Conservation (phyloP, 345 rosid species). For the Salix koriyanagi region DNA sequence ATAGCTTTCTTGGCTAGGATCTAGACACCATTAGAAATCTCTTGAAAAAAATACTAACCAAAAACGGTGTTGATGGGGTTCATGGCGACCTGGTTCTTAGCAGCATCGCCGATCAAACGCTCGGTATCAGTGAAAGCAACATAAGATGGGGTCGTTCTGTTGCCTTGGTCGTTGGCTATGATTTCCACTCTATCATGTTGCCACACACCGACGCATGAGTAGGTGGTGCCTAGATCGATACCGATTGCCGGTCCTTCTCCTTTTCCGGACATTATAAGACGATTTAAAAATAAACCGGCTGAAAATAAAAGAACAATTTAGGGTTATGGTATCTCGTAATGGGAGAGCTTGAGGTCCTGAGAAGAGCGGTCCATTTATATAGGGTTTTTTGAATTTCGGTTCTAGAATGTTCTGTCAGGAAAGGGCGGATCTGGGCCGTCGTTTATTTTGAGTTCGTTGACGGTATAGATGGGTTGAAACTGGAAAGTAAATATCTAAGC, state of each 20-base stretch:
- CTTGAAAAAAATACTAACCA: constrained; percentile 5
- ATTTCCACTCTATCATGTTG: constrained; percentile 32
- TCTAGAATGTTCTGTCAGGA: constrained; percentile 29
- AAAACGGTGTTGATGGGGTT: constrained; percentile 34
- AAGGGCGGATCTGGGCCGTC: constrained; percentile 12
- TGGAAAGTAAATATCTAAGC: not conserved
- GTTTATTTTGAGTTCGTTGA: not conserved
- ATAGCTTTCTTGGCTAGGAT: not conserved
- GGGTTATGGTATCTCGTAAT: no score
- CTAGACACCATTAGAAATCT: not conserved
- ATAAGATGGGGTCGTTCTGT: constrained; percentile 33
- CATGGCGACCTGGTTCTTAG: constrained; percentile 39
- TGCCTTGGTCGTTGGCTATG: constrained; percentile 32
- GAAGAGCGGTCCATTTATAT: not conserved
- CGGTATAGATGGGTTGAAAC: constrained; percentile 3
- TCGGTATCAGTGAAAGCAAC: constrained; percentile 33
- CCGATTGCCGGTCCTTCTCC: constrained; percentile 30
- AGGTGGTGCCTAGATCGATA: constrained; percentile 30
- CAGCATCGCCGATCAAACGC: constrained; percentile 34
- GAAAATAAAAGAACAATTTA: no score
- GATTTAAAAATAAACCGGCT: not conserved
- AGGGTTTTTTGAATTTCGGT: not conserved
- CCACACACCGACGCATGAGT: constrained; percentile 34
- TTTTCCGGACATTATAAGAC: constrained; percentile 17
- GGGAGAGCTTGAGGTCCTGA: not conserved